Percentiles rank a stretch among this genome's conserved stretches.
phyloP scores from a whole-genome alignment of 2,329 filamentous ascomycete species.

The Colletotrichum sp. region DNA sequence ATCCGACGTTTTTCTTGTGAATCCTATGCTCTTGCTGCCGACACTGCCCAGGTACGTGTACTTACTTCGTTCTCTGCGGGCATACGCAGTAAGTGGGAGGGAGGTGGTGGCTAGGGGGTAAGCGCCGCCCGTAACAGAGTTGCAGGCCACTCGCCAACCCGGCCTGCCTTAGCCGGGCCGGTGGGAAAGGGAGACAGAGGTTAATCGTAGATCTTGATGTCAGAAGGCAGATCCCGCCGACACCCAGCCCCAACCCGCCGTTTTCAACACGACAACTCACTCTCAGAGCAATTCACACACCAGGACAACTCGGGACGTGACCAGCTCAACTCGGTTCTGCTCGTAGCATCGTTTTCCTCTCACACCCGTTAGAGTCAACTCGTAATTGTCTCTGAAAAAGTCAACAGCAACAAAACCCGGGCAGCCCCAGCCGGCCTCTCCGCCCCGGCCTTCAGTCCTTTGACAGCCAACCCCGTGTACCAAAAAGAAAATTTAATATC shows the following conservation, averaged over 20 bases:
- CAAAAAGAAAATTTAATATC: neutral
- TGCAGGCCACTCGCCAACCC: neutral
- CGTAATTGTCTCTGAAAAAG: neutral
- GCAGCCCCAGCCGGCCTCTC: slow-evolving; percentile 5
- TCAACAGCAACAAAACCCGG: neutral
- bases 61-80: neutral
- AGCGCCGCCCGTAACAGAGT: neutral
- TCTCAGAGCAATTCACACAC: neutral
- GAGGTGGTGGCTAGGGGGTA: neutral
- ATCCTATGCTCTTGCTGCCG: neutral
- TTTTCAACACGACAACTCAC: neutral
- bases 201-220: neutral
- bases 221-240: neutral
- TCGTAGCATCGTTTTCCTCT: neutral
- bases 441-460: neutral
- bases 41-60: neutral
- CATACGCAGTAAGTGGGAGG: neutral
- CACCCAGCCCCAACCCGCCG: neutral
- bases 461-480: neutral
- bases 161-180: slow-evolving; percentile 6
- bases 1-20: slow-evolving; percentile 1
- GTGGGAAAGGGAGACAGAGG: neutral
- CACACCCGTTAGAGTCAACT: neutral
- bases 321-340: neutral
- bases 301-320: neutral